Percentiles rank a stretch among this genome's conserved stretches.
These are phyloP conservation scores for Fagus sylvatica DNA, from an alignment of 306 rosid genomes.

Conservation along the genomic window DNA sequence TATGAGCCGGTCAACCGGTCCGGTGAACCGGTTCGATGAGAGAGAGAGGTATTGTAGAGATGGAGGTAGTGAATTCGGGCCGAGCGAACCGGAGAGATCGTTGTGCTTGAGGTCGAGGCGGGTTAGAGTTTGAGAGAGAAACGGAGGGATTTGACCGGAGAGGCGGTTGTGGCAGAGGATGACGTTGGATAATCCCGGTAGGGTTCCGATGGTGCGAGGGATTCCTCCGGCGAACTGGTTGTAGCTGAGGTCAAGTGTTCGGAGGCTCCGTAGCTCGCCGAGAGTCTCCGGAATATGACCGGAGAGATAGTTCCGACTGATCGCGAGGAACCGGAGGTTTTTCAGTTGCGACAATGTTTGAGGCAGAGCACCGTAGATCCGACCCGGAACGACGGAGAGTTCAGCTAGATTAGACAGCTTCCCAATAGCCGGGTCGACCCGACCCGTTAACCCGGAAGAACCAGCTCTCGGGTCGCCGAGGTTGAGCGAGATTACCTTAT, in stretches of 20 bases:
- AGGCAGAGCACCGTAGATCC: conserved; percentile 72
- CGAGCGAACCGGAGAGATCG: conserved; percentile 67
- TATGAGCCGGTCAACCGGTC: conserved; percentile 61
- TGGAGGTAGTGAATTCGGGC: conserved; percentile 59
- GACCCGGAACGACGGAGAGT: conserved; percentile 85
- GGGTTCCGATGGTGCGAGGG: conserved; percentile 60
- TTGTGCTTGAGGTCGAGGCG: conserved; percentile 91
- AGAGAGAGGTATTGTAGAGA: conserved; percentile 82
- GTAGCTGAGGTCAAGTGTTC: conserved; percentile 86
- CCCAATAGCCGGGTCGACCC: conserved; percentile 67
- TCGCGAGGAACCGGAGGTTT: conserved; percentile 76
- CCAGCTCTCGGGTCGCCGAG: conserved; percentile 94
- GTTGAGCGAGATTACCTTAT: conserved; percentile 78
- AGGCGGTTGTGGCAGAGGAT: conserved; percentile 86
- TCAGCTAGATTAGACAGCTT: conserved; percentile 78
- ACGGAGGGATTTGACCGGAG: conserved; percentile 71
- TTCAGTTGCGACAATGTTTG: conserved; percentile 47
- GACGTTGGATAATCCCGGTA: conserved; percentile 71
- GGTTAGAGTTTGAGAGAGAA: conserved; percentile 55
- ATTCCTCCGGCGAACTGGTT: conserved; percentile 72
- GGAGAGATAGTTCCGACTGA: conserved; percentile 85
- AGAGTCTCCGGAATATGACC: conserved; percentile 66
- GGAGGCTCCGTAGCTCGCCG: conserved; percentile 49
- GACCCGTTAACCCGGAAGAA: conserved; percentile 81
- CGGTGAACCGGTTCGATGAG: conserved; percentile 74